phyloP scores from a whole-genome alignment of 2,329 filamentous ascomycete species.

The Botrytis tulipae region DNA sequence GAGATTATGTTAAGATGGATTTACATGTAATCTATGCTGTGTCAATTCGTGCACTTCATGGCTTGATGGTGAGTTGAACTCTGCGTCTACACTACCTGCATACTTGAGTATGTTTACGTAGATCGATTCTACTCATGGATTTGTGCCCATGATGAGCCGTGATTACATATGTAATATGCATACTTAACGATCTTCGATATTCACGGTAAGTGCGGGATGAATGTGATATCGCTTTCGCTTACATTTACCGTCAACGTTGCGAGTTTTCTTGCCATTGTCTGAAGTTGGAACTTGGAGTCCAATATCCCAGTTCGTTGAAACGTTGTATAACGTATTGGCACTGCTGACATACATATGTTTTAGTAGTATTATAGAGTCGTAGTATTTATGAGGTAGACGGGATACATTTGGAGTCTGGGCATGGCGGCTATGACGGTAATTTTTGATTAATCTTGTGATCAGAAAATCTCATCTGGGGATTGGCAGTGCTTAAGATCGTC shows the following conservation, averaged over 20 bases:
- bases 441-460: slow-evolving; percentile 8
- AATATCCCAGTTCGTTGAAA: not conserved
- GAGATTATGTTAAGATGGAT: not conserved
- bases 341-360: slow-evolving; percentile 1
- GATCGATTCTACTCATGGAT: not conserved
- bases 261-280: not conserved
- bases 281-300: not conserved
- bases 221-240: not conserved
- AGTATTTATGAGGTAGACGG: not conserved
- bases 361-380: slow-evolving; percentile 5
- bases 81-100: not conserved
- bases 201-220: not conserved
- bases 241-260: not conserved
- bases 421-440: not conserved
- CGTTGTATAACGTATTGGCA: not conserved
- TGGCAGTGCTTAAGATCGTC: not conserved
- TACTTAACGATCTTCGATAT: not conserved
- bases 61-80: not conserved
- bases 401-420: not conserved
- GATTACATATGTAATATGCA: not conserved
- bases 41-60: not conserved
- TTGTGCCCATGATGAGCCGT: not conserved
- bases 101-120: not conserved
- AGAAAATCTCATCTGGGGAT: not conserved
- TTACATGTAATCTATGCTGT: not conserved